Percentiles rank a stretch among this genome's conserved stretches.
Evolutionary conservation across 176 grass and related monocot genomes (phyloP).

Genomic region (Carex kokanica): DNA sequence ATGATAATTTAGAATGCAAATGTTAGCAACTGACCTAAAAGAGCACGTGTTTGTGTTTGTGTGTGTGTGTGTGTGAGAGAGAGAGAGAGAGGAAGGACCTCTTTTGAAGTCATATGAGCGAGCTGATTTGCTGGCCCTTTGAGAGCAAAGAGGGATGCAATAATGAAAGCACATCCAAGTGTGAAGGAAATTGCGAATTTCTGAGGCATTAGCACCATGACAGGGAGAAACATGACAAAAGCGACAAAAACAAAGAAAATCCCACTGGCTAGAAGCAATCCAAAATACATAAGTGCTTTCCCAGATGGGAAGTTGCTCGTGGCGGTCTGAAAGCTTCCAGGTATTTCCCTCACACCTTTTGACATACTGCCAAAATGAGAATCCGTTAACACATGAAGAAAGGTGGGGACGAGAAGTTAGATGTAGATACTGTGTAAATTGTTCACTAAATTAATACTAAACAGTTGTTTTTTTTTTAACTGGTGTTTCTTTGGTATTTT

Average conservation of each 20-base stretch:
- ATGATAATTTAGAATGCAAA: neutral
- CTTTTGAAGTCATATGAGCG: conserved; percentile 89
- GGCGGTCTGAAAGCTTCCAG: conserved; percentile 87
- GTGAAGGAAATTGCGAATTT: conserved; percentile 98
- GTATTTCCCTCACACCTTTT: conserved; percentile 81
- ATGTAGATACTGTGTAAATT: neutral
- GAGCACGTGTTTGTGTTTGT: neutral
- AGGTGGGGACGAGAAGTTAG: neutral
- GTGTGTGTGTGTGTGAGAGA: neutral
- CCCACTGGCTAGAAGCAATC: conserved; percentile 80
- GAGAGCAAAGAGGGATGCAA: conserved; percentile 90
- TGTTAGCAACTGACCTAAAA: neutral
- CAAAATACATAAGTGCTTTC: conserved; percentile 92
- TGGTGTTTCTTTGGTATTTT: neutral
- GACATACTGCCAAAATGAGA: conserved; percentile 42
- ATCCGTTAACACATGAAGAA: neutral
- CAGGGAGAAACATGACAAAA: conserved; percentile 84
- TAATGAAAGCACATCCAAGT: conserved; percentile 83
- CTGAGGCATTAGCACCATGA: conserved; percentile 94
- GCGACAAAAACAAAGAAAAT: conserved; percentile 94
- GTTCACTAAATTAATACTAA: neutral
- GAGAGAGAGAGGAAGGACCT: conserved; percentile 34
- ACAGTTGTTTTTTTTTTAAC: neutral
- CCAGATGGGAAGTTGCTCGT: conserved; percentile 84
- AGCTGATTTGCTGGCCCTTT: conserved; percentile 78